These are phyloP conservation scores for Phaeomoniella chlamydospora DNA, from an alignment of 2,329 filamentous ascomycete species.

Conservation along the genomic window DNA sequence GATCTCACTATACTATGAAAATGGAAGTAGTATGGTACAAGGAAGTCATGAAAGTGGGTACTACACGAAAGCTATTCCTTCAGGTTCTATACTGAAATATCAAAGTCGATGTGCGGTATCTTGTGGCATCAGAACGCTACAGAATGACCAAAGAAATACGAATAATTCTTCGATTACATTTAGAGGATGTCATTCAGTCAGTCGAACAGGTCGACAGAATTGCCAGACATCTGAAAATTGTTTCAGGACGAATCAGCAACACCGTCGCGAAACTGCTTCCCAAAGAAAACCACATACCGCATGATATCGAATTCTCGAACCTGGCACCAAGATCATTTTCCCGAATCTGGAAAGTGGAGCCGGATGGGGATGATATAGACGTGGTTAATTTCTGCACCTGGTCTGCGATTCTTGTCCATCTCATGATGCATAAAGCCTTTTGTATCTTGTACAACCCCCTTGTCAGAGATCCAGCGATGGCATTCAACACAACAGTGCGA, in stretches of 20 bases:
- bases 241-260: conserved; percentile 1
- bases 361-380: conserved; percentile 5
- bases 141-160: conserved; percentile 8
- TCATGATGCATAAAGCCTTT: conserved; percentile 12
- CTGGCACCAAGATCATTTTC: conserved; percentile 2
- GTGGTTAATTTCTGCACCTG: conserved; percentile 7
- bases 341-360: conserved; percentile 6
- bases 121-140: conserved; percentile 8
- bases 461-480: conserved; percentile 5
- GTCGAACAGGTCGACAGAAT: conserved; percentile 4
- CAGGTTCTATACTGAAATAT: neutral
- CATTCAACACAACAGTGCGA: conserved; percentile 3
- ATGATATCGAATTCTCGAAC: neutral
- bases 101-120: conserved; percentile 8
- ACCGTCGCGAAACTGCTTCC: neutral
- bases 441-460: conserved; percentile 11
- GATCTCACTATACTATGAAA: conserved; percentile 6
- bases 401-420: conserved; percentile 7
- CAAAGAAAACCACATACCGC: neutral
- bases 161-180: conserved; percentile 6
- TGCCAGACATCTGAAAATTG: conserved; percentile 3
- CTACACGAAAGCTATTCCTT: conserved; percentile 1
- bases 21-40: neutral
- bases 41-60: neutral
- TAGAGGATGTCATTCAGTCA: conserved; percentile 6